phyloP scores from a whole-genome alignment of 208 protist species.

The Crithidia brevicula region DNA sequence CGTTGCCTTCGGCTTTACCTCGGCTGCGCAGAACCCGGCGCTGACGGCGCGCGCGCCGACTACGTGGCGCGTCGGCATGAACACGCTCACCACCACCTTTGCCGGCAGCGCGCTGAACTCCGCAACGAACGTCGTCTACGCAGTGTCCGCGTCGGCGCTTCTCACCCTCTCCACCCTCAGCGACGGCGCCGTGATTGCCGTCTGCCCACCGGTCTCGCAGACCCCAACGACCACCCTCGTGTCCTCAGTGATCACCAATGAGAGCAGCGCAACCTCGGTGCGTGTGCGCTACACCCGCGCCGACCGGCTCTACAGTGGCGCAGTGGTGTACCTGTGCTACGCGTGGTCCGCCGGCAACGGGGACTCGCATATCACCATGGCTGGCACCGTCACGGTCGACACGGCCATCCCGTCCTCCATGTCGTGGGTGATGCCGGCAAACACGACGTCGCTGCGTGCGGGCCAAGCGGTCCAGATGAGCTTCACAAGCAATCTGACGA shows the following conservation, averaged over 20 bases:
- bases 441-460: conserved; percentile 45
- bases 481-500: conserved; percentile 52
- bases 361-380: conserved; percentile 57
- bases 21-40: conserved; percentile 38
- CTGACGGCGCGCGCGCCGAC: conserved; percentile 37
- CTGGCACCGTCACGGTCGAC: conserved; percentile 43
- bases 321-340: conserved; percentile 78
- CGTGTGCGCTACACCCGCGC: conserved; percentile 50
- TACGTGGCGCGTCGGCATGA: conserved; percentile 73
- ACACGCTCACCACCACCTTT: conserved; percentile 58
- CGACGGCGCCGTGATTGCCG: conserved; percentile 24
- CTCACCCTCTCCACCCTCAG: conserved; percentile 26
- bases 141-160: conserved; percentile 38
- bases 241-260: conserved; percentile 33
- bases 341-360: conserved; percentile 44
- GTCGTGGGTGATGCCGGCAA: conserved; percentile 22
- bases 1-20: conserved; percentile 56
- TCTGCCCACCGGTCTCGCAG: conserved; percentile 54
- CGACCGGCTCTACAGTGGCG: conserved; percentile 39
- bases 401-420: conserved; percentile 54
- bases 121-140: conserved; percentile 53
- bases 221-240: conserved; percentile 40
- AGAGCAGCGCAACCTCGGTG: conserved; percentile 28
- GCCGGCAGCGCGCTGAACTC: conserved; percentile 52
- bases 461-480: conserved; percentile 43